Percentiles rank a stretch among this genome's conserved stretches.
Evolutionary conservation across 495 filamentous ascomycete species (phyloP).

Genomic region (Xylona heveae): DNA sequence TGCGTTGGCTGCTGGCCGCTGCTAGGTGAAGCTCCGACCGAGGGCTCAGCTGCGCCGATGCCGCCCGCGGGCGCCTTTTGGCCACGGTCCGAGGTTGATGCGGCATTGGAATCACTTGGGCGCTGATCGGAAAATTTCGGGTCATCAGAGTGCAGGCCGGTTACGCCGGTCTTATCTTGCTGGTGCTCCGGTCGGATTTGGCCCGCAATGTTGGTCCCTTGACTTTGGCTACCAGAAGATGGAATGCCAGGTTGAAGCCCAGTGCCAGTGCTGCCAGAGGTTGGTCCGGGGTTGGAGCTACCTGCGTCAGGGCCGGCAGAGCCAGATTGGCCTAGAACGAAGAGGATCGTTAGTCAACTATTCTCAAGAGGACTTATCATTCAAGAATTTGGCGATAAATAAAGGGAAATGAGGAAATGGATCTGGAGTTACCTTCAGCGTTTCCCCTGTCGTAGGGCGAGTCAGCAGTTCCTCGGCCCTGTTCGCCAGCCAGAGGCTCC

Average conservation of each 20-base stretch:
- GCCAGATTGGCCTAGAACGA: too few relatives aligned
- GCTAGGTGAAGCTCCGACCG: conserved; percentile 6
- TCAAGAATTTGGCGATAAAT: conserved; percentile 6
- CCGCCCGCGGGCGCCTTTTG: neutral
- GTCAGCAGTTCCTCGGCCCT: conserved; percentile 24
- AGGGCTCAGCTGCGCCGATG: conserved; percentile 2
- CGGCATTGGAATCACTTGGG: conserved; percentile 6
- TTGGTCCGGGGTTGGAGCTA: too few relatives aligned
- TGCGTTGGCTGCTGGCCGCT: conserved; percentile 7
- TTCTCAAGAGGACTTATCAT: too few relatives aligned
- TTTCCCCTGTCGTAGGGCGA: conserved; percentile 39
- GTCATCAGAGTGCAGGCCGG: conserved; percentile 1
- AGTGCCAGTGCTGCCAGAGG: too few relatives aligned
- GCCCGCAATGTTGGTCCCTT: conserved; percentile 2
- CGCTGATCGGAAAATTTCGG: too few relatives aligned
- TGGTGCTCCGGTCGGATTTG: neutral
- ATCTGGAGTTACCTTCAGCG: conserved; percentile 4
- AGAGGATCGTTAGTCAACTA: too few relatives aligned
- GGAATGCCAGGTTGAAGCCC: too few relatives aligned
- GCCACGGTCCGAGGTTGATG: conserved; percentile 4
- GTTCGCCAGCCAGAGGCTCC: conserved; percentile 30
- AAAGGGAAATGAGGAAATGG: conserved; percentile 3
- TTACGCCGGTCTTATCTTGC: conserved; percentile 1
- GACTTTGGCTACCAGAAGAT: too few relatives aligned
- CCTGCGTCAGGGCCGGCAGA: too few relatives aligned